A percentile compares a stretch with the other conserved stretches of the same genome.
phyloP scores from a whole-genome alignment of 1,139 yeast species.

The Saccharomyces hybrid region DNA sequence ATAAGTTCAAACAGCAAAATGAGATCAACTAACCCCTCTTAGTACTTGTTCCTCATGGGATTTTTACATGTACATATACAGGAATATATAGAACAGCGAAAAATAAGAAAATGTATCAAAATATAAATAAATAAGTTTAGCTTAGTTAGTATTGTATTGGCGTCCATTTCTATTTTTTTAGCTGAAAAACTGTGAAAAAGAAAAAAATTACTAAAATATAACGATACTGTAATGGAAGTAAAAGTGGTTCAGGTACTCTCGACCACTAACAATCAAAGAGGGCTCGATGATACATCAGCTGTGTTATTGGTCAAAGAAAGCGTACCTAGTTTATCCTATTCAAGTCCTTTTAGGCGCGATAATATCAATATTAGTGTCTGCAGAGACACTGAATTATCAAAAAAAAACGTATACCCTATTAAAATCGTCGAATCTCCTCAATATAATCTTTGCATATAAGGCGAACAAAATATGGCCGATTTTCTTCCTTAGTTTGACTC shows the following conservation, averaged over 20 bases:
- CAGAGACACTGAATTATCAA: slow-evolving; percentile 14
- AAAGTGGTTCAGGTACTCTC: no score
- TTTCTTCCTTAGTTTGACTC: slow-evolving; percentile 19
- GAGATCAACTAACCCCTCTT: slow-evolving; percentile 30
- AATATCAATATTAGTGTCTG: slow-evolving; percentile 13
- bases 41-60: background rate
- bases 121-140: no score
- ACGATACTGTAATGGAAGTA: no score
- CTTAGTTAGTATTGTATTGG: no score
- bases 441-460: slow-evolving; percentile 33
- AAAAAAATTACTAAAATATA: no score
- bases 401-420: slow-evolving; percentile 18
- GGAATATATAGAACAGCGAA: background rate
- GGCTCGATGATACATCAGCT: background rate
- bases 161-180: no score
- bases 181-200: no score
- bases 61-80: background rate
- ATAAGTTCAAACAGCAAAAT: slow-evolving; percentile 59
- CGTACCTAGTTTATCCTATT: slow-evolving; percentile 15
- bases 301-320: slow-evolving; percentile 4
- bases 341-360: slow-evolving; percentile 17
- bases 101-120: no score
- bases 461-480: slow-evolving; percentile 32
- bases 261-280: background rate
- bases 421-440: slow-evolving; percentile 27